Base-by-base conservation (phyloP, 2,329 filamentous ascomycete species). In the Exophiala spinifera region DNA sequence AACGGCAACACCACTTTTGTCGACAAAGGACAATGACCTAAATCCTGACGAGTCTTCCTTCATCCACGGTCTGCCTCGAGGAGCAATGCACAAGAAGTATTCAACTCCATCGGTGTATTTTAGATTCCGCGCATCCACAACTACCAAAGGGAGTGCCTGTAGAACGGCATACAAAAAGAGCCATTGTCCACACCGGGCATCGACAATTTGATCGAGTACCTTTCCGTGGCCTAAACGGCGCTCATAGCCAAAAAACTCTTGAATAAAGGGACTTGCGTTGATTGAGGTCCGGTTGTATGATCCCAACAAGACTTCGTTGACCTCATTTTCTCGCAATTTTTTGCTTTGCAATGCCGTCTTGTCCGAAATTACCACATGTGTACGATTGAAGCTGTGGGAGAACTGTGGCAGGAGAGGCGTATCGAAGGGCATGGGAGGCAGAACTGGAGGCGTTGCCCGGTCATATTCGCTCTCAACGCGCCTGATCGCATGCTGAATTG, bases 341-440 rank as follows among this genome's bases (percentile, higher is more conserved):
- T 79, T 81, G 56, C 85, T 81, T 51, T 88, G 80, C 67, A 89
- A 90, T 31, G 79, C 74, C 67, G 92, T 87, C 63, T 90, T 87
- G 72, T 90, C 92, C 1, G 81, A 69, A 17, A 88, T 80, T 28
- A 89, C 76, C 1, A 79, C 78, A 40, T 84, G 86, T 37, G 82
- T 79, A 52, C 86, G 78, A 15, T 90, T 78, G 50, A 64, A 64
- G 52, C 59, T 62, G 1, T 82, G 76, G 28, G 79, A 77, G 64
- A 95, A 79, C 1, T 79, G 81, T 0, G 92, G 92, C 20, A 95
- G 72, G 61, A 85, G 81, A 2, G 94, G 92, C 3, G 89, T 77
- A 67, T 97, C 92, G 66, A 92, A 97, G 0, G 94, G 92, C 51
- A 97, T 84, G 0, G 92, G 90, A 0, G 94, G 94, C 55, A 92